These are phyloP conservation scores for Halophytophthora batemanensis DNA, from an alignment of 352 stramenopile species.

Conservation along the genomic window DNA sequence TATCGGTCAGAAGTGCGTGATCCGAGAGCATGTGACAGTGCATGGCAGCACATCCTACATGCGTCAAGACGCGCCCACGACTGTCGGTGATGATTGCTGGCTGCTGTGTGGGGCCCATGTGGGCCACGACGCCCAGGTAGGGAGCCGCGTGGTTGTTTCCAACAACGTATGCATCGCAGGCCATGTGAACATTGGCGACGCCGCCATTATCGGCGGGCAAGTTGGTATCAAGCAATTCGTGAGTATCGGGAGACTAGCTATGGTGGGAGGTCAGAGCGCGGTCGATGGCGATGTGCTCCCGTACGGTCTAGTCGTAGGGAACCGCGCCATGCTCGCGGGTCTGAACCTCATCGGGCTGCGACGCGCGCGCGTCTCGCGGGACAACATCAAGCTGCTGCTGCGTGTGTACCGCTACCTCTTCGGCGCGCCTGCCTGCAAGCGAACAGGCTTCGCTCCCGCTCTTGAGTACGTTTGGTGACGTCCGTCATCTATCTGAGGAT, in stretches of 20 bases:
- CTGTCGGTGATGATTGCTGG: conserved; percentile 76
- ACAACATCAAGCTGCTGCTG: conserved; percentile 77
- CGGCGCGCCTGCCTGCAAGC: conserved; percentile 40
- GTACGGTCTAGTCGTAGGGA: conserved; percentile 69
- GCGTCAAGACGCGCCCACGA: conserved; percentile 31
- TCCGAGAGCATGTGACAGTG: conserved; percentile 82
- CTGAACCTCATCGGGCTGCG: conserved; percentile 77
- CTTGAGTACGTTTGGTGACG: conserved; percentile 43
- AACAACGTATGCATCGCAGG: conserved; percentile 83
- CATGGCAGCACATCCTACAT: conserved; percentile 77
- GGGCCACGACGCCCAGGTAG: conserved; percentile 64
- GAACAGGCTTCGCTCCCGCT: conserved; percentile 68
- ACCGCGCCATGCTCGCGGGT: conserved; percentile 71
- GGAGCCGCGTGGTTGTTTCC: conserved; percentile 67
- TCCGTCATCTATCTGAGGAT: neutral
- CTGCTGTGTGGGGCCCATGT: conserved; percentile 74
- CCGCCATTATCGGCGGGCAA: conserved; percentile 74
- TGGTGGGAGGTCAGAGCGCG: conserved; percentile 77
- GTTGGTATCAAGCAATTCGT: conserved; percentile 79
- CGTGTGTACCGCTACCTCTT: conserved; percentile 80
- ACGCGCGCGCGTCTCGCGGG: conserved; percentile 52
- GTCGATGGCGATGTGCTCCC: conserved; percentile 83
- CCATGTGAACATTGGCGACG: conserved; percentile 72
- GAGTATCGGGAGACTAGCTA: conserved; percentile 62
- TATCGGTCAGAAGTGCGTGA: conserved; percentile 70